A percentile compares a stretch with the other conserved stretches of the same genome.
phyloP scores from a whole-genome alignment of 164 flowering plant genomes.

The Tetracentron sinense region DNA sequence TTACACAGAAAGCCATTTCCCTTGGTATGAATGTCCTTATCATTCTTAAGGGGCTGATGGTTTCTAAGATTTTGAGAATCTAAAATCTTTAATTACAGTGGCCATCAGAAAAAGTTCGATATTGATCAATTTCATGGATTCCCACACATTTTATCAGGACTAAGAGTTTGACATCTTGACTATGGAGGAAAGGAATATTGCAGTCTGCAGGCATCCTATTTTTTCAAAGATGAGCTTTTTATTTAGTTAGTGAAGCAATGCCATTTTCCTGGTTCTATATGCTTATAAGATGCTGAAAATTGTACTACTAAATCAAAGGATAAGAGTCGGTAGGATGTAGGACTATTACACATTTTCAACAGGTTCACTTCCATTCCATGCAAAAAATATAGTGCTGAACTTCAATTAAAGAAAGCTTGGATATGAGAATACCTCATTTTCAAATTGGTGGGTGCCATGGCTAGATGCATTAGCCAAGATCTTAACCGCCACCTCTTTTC shows the following conservation, averaged over 20 bases:
- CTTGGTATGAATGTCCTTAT: not conserved
- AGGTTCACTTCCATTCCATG: not conserved
- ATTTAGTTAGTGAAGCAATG: too few species aligned
- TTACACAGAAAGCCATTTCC: too few species aligned
- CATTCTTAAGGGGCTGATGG: not conserved
- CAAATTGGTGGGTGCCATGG: slow-evolving; percentile 75
- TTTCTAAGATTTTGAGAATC: not conserved
- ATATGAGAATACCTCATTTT: slow-evolving; percentile 63
- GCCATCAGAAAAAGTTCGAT: not conserved
- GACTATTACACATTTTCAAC: too few species aligned
- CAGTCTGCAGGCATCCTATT: too few species aligned
- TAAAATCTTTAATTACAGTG: not conserved
- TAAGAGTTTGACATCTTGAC: too few species aligned
- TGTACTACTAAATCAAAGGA: too few species aligned
- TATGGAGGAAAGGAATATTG: too few species aligned
- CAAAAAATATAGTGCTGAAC: not conserved
- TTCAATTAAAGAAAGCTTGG: not conserved
- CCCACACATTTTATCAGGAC: not conserved
- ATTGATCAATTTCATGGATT: not conserved
- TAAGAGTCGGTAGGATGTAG: too few species aligned
- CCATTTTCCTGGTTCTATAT: too few species aligned
- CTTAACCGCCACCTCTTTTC: slow-evolving; percentile 89
- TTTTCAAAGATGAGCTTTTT: too few species aligned
- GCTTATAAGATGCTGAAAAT: too few species aligned
- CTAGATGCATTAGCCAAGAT: slow-evolving; percentile 70